A percentile compares a stretch with the other conserved stretches of the same genome.
phyloP scores from a whole-genome alignment of 2,329 filamentous ascomycete species.

The Onygenales sp. region DNA sequence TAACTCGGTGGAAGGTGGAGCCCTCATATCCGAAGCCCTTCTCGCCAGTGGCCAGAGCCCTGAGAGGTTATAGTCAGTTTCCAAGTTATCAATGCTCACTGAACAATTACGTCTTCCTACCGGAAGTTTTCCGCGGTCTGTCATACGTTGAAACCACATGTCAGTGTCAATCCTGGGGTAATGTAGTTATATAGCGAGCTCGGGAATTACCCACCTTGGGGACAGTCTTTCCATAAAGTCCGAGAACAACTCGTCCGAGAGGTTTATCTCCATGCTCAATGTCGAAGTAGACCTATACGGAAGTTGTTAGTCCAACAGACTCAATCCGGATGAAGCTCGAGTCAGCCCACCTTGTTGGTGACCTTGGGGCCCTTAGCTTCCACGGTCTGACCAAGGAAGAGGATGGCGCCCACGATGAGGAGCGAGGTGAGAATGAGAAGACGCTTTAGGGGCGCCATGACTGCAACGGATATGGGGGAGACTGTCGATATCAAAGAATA shows the following conservation, averaged over 20 bases:
- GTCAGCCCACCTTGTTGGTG: slow-evolving; percentile 64
- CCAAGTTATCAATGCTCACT: background rate
- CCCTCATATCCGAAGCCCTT: slow-evolving; percentile 59
- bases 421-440: slow-evolving; percentile 63
- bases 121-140: slow-evolving; percentile 58
- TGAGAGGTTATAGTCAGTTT: slow-evolving; percentile 8
- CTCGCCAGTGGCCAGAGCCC: slow-evolving; percentile 55
- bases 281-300: slow-evolving; percentile 52
- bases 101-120: slow-evolving; percentile 21
- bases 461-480: background rate
- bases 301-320: background rate
- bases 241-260: slow-evolving; percentile 52
- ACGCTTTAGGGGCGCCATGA: slow-evolving; percentile 67
- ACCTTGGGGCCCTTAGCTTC: slow-evolving; percentile 88
- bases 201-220: slow-evolving; percentile 43
- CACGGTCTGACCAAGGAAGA: slow-evolving; percentile 65
- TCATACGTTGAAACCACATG: background rate
- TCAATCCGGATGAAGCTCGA: background rate
- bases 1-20: slow-evolving; percentile 60
- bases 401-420: slow-evolving; percentile 63
- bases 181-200: slow-evolving; percentile 7
- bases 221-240: slow-evolving; percentile 58
- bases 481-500: background rate
- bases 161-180: slow-evolving; percentile 5
- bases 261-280: slow-evolving; percentile 54